Base-by-base conservation (phyloP, 1,139 yeast genomes). In the Ogataea hybrid region DNA sequence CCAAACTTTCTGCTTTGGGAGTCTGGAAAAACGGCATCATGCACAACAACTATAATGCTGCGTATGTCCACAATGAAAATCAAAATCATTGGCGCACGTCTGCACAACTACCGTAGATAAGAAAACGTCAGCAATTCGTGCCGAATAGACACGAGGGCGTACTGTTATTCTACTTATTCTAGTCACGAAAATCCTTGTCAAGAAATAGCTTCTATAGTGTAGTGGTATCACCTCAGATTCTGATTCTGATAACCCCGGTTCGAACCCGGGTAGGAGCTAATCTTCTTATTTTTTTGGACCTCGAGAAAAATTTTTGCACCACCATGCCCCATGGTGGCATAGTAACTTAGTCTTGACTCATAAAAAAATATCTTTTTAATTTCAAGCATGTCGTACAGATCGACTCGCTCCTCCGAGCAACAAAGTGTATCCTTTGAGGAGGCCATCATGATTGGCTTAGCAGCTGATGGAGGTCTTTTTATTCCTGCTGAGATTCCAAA, bases 391-490 rank as follows among this genome's bases (percentile, higher is more conserved):
- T 65, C 70, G 39, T 92, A 92, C 65, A 83, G 95, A 68, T 90
- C 97, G 18, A 88, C 98, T 11, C 82, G 97, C 62, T 80, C 94
- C 6, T 59, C 79, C 18, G 63, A 62, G 10, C 64, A 65, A 25
- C 77, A 79, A 53, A 65, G 75, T 11, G 74, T 81, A 44, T 75
- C 92, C 4, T 92, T 92, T 57, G 98, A 92, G 66, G 95, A 85
- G 47, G 96, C 90, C 7, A 90, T 92, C 40, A 85, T 92, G 67
- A 85, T 86, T 50, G 98, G 98, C 35, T 75, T 92, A 57, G 98
- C 97, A 41, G 80, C 85, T 40, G 98, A 94, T 63, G 98, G 98
- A 54, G 98, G 98, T 32, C 77, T 92, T 38, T 92, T 87, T 63
- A 75, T 94, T 45, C 99, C 98, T 39, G 77, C 94, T 8, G 71